Percentiles rank a stretch among this genome's conserved stretches.
phyloP scores from a whole-genome alignment of 495 filamentous ascomycete species.

The Penicillium fimorum region DNA sequence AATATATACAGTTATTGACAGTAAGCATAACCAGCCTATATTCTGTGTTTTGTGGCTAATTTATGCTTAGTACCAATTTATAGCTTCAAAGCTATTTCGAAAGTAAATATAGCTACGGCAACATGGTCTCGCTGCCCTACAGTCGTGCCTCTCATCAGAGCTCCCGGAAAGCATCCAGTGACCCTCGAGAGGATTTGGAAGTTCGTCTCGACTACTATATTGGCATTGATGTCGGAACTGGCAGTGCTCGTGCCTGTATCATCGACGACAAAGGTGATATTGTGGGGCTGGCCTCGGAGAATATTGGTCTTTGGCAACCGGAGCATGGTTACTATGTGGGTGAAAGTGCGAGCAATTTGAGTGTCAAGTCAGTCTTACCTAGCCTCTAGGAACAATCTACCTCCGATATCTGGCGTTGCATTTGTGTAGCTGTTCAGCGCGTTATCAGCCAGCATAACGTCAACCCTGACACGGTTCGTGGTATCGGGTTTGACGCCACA shows the following conservation, averaged over 20 bases:
- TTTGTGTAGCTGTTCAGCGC: conserved; percentile 76
- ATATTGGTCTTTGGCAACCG: conserved; percentile 95
- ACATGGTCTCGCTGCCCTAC: conserved; percentile 34
- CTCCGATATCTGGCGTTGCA: conserved; percentile 89
- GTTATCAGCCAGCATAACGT: conserved; percentile 77
- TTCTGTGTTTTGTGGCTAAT: background rate
- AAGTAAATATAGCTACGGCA: conserved; percentile 8
- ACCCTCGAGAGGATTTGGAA: conserved; percentile 55
- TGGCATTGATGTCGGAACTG: conserved; percentile 94
- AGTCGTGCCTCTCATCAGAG: conserved; percentile 34
- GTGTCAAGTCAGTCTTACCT: conserved; percentile 18
- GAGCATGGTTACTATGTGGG: conserved; percentile 81
- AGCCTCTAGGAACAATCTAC: conserved; percentile 95
- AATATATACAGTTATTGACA: background rate
- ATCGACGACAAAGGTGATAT: conserved; percentile 90
- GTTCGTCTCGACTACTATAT: conserved; percentile 69
- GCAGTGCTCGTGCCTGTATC: conserved; percentile 90
- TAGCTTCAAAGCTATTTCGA: background rate
- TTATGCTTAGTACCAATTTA: background rate
- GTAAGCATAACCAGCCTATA: background rate
- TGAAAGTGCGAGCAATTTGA: conserved; percentile 1
- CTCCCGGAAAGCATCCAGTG: conserved; percentile 55
- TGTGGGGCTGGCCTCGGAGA: conserved; percentile 82
- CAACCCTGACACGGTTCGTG: conserved; percentile 67
- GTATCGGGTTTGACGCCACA: conserved; percentile 95